A percentile compares a stretch with the other conserved stretches of the same genome.
Evolutionary conservation across 208 protist species (phyloP).

Genomic region (Lotmaria passim): DNA sequence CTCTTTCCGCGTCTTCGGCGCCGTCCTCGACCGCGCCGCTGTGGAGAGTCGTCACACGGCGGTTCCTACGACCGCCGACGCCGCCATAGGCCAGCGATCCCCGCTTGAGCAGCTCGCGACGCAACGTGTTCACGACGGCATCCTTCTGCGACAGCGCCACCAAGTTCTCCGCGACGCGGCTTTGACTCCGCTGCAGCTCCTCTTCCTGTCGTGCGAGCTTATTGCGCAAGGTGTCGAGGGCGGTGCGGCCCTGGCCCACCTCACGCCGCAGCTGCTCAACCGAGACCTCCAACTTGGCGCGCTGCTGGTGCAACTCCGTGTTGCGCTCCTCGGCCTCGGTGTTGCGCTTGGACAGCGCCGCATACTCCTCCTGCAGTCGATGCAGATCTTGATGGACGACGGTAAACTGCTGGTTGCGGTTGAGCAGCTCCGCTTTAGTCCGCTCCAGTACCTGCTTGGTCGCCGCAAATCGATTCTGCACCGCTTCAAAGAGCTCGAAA

Average conservation of each 20-base stretch:
- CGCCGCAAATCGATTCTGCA: conserved; percentile 78
- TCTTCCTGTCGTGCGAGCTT: conserved; percentile 68
- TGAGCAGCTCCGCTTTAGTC: conserved; percentile 66
- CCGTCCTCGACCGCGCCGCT: conserved; percentile 5
- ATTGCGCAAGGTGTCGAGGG: conserved; percentile 59
- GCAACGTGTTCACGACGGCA: conserved; percentile 69
- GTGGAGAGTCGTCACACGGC: too few relatives aligned
- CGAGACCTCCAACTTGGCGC: conserved; percentile 72
- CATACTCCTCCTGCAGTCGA: conserved; percentile 53
- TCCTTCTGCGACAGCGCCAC: conserved; percentile 83
- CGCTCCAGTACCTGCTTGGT: conserved; percentile 79
- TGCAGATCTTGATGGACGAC: conserved; percentile 53
- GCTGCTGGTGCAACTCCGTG: conserved; percentile 64
- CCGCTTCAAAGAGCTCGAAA: conserved; percentile 88
- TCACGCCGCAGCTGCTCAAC: conserved; percentile 78
- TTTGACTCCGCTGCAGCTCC: conserved; percentile 66
- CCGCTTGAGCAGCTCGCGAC: conserved; percentile 66
- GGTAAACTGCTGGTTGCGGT: conserved; percentile 74
- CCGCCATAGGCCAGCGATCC: conserved; percentile 28
- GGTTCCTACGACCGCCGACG: neutral
- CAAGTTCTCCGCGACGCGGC: conserved; percentile 73
- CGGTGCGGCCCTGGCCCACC: conserved; percentile 47
- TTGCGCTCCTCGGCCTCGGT: conserved; percentile 72
- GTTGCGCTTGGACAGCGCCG: conserved; percentile 50
- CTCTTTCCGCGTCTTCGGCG: conserved; percentile 14